Evolutionary conservation across 257 asterid species (phyloP).

Genomic region (Lithospermum erythrorhizon): DNA sequence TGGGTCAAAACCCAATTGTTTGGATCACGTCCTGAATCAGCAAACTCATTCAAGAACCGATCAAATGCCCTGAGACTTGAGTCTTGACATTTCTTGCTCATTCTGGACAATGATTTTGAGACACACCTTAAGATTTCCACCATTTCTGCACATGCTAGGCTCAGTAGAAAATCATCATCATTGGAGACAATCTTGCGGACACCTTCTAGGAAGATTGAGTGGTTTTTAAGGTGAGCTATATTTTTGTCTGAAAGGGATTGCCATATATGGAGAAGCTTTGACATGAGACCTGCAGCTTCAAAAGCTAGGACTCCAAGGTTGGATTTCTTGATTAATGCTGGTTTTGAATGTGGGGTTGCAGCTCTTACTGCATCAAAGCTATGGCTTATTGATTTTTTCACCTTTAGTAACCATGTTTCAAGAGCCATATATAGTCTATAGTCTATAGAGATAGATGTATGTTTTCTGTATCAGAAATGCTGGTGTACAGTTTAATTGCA

Average conservation of each 20-base stretch:
- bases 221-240: slow-evolving; percentile 42
- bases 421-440: slow-evolving; percentile 30
- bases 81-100: slow-evolving; percentile 55
- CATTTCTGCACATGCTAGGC: slow-evolving; percentile 77
- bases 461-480: not conserved
- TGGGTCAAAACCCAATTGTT: slow-evolving; percentile 38
- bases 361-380: slow-evolving; percentile 35
- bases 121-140: slow-evolving; percentile 48
- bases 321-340: slow-evolving; percentile 38
- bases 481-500: not conserved
- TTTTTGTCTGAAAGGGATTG: slow-evolving; percentile 55
- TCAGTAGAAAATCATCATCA: slow-evolving; percentile 60
- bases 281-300: slow-evolving; percentile 68
- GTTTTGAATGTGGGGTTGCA: slow-evolving; percentile 24
- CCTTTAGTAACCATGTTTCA: slow-evolving; percentile 65
- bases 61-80: slow-evolving; percentile 47
- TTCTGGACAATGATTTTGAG: slow-evolving; percentile 46
- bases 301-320: slow-evolving; percentile 68
- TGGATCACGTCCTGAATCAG: slow-evolving; percentile 59
- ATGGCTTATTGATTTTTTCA: slow-evolving; percentile 43
- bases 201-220: slow-evolving; percentile 61
- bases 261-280: slow-evolving; percentile 90
- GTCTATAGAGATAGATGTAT: not conserved
- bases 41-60: slow-evolving; percentile 46
- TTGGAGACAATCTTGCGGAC: slow-evolving; percentile 81